Conservation (phyloP, 2,329 filamentous ascomycete genomes). For the Botrytis elliptica region DNA sequence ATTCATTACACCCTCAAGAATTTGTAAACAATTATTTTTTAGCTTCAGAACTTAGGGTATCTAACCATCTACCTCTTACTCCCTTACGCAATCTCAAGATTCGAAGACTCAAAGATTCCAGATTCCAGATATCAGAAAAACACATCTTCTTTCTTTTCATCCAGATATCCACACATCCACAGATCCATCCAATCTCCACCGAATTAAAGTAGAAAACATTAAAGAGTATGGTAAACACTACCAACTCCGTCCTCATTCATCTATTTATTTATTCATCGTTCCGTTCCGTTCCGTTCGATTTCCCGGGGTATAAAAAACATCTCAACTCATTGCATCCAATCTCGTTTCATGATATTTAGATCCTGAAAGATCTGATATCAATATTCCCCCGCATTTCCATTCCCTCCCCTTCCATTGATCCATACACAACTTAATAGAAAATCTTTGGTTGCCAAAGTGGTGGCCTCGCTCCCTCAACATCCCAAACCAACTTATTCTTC, state of each 20-base stretch:
- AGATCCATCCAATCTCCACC: not conserved
- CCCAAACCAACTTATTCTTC: slow-evolving; percentile 64
- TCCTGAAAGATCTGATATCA: not conserved
- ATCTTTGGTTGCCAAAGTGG: slow-evolving; percentile 58
- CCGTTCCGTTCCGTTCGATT: not conserved
- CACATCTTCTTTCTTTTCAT: not conserved
- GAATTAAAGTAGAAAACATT: not conserved
- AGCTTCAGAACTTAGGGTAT: not conserved
- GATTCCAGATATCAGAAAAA: not conserved
- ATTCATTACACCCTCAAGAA: not conserved
- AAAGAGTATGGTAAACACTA: not conserved
- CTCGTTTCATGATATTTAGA: not conserved
- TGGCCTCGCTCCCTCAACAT: slow-evolving; percentile 53
- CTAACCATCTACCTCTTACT: not conserved
- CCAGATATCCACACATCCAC: not conserved
- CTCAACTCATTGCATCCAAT: not conserved
- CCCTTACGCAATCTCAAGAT: not conserved
- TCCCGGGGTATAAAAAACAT: slow-evolving; percentile 9
- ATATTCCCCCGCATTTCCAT: not conserved
- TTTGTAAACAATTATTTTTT: not conserved
- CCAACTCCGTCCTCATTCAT: not conserved
- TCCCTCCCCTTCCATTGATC: no score
- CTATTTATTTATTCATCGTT: not conserved
- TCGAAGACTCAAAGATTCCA: not conserved
- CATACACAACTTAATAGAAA: slow-evolving; percentile 30